These are phyloP conservation scores for Kazachstania psychrophila DNA, from an alignment of 805 yeast species.

Conservation along the genomic window DNA sequence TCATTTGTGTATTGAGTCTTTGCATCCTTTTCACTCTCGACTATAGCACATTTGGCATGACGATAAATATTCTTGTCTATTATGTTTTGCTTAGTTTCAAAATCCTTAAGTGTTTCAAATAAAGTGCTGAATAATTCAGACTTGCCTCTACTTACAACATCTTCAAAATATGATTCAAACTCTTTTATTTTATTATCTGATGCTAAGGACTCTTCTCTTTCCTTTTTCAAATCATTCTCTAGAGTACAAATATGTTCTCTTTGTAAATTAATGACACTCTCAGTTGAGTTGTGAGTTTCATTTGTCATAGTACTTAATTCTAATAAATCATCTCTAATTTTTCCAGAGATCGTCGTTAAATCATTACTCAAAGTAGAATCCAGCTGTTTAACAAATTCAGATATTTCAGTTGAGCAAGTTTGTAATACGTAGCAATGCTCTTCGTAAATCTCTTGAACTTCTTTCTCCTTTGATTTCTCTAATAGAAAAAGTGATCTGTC, in stretches of 20 bases:
- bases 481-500: not conserved
- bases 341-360: not conserved
- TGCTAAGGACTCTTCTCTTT: constrained; percentile 6
- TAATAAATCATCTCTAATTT: not conserved
- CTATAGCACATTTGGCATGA: constrained; percentile 1
- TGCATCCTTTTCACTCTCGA: not conserved
- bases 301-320: not conserved
- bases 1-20: not conserved
- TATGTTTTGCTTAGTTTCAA: constrained; percentile 5
- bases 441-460: too few relatives aligned
- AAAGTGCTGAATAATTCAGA: constrained; percentile 3
- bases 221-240: constrained; percentile 7
- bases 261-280: not conserved
- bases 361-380: not conserved
- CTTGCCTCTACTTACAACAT: constrained; percentile 9
- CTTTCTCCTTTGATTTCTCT: not conserved
- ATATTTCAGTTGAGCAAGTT: constrained; percentile 2
- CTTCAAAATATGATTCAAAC: constrained; percentile 9
- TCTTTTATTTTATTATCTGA: constrained; percentile 6
- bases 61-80: constrained; percentile 5
- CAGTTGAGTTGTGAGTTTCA: not conserved
- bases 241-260: constrained; percentile 4
- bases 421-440: too few relatives aligned
- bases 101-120: not conserved
- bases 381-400: constrained; percentile 2